These are phyloP conservation scores for Stropharia rugosoannulata DNA, from an alignment of 768 basidiomycete species.

Conservation along the genomic window DNA sequence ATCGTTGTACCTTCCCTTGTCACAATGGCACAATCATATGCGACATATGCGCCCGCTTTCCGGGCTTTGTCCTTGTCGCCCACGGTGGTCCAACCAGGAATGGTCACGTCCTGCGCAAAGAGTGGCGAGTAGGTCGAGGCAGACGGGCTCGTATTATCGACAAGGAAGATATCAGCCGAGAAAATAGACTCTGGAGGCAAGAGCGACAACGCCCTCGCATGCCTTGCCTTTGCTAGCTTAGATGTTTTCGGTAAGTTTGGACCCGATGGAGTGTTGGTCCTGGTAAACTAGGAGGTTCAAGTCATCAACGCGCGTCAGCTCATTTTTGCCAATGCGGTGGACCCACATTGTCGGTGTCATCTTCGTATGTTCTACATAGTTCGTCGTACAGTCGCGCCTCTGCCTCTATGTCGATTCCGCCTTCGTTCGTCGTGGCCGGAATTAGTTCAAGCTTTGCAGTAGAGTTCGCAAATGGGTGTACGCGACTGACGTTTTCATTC, in stretches of 20 bases:
- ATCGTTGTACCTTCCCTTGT: conserved; percentile 67
- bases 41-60: conserved; percentile 57
- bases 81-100: conserved; percentile 72
- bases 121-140: conserved; percentile 34
- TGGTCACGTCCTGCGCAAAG: conserved; percentile 65
- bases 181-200: conserved; percentile 48
- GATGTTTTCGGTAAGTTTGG: neutral
- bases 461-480: conserved; percentile 46
- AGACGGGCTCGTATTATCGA: conserved; percentile 47
- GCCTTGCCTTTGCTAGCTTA: neutral
- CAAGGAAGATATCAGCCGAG: conserved; percentile 70
- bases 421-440: conserved; percentile 25
- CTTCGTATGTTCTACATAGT: conserved; percentile 28
- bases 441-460: conserved; percentile 53
- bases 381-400: conserved; percentile 68
- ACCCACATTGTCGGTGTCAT: conserved; percentile 21
- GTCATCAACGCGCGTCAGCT: neutral
- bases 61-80: conserved; percentile 31
- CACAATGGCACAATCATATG: conserved; percentile 69
- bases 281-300: neutral
- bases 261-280: neutral
- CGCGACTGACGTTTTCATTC: neutral
- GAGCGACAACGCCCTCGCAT: conserved; percentile 5
- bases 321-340: neutral
- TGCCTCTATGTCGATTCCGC: conserved; percentile 65